These are phyloP conservation scores for Leccinum obscurum DNA, from an alignment of 768 basidiomycete species.

Conservation along the genomic window DNA sequence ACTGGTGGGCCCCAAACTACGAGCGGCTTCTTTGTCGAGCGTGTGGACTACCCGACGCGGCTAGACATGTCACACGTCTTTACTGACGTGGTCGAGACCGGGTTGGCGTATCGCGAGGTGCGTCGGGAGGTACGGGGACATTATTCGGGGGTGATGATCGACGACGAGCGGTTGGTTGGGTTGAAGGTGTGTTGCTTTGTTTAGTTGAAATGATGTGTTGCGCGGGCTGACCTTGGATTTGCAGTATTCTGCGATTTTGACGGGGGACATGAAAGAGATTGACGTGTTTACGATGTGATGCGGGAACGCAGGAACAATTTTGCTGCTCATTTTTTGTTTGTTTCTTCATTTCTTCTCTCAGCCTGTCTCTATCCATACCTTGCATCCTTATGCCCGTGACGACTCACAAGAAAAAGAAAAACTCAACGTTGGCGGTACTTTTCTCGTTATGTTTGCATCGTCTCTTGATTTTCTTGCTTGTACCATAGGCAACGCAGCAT, in stretches of 20 bases:
- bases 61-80: constrained; percentile 26
- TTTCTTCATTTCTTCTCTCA: too few relatives aligned
- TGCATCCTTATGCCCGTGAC: neutral
- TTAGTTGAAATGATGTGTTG: neutral
- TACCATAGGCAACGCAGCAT: neutral
- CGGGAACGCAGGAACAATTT: neutral
- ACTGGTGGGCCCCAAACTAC: neutral
- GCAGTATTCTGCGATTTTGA: constrained; percentile 29
- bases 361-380: neutral
- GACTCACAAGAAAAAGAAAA: neutral
- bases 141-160: constrained; percentile 45
- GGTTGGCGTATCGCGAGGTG: constrained; percentile 34
- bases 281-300: constrained; percentile 36
- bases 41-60: constrained; percentile 13
- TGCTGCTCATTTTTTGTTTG: neutral
- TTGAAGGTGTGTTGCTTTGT: constrained; percentile 34
- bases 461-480: neutral
- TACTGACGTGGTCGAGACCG: constrained; percentile 24
- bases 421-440: neutral
- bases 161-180: constrained; percentile 42
- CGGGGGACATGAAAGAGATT: constrained; percentile 34
- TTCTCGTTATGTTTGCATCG: neutral
- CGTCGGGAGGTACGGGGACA: constrained; percentile 21
- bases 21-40: neutral
- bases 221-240: neutral